A percentile compares a stretch with the other conserved stretches of the same genome.
These are phyloP conservation scores for Amanita jacksonii DNA, from an alignment of 768 basidiomycete genomes.

Conservation along the genomic window DNA sequence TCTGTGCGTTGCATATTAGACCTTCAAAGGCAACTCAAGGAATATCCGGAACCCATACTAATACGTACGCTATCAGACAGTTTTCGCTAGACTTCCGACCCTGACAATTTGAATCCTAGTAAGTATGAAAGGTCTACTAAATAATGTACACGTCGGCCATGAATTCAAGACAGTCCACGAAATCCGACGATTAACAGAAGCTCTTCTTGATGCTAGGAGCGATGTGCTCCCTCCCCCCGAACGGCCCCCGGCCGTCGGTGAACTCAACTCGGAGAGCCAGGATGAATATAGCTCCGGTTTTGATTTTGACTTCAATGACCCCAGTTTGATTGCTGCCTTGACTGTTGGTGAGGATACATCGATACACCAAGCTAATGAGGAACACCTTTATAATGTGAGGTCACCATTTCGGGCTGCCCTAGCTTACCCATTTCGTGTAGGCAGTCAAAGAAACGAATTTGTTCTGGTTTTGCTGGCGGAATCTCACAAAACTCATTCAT, in stretches of 20 bases:
- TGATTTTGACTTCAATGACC: conserved; percentile 51
- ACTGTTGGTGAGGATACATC: conserved; percentile 20
- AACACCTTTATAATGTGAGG: conserved; percentile 40
- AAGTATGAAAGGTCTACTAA: conserved; percentile 45
- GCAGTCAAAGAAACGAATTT: conserved; percentile 11
- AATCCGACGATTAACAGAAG: conserved; percentile 47
- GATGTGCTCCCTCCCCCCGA: conserved; percentile 36
- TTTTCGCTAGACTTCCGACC: neutral
- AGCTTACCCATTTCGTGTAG: conserved; percentile 10
- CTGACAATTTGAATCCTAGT: conserved; percentile 26
- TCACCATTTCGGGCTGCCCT: neutral
- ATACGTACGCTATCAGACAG: conserved; percentile 11
- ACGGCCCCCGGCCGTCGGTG: conserved; percentile 19
- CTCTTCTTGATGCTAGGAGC: conserved; percentile 51
- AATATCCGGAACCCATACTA: conserved; percentile 57
- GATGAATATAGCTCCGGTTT: conserved; percentile 54
- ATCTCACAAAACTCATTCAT: conserved; percentile 1
- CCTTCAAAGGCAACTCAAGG: conserved; percentile 19
- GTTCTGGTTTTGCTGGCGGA: conserved; percentile 28
- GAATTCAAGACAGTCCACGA: conserved; percentile 37
- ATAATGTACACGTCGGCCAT: conserved; percentile 28
- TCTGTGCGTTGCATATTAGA: conserved; percentile 45
- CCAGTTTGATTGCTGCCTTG: conserved; percentile 48
- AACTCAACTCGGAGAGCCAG: conserved; percentile 58
- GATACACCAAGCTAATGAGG: conserved; percentile 35